A percentile compares a stretch with the other conserved stretches of the same genome.
Conservation (phyloP, 192 early-diverging fungal species). For the Coemansia sp. region DNA sequence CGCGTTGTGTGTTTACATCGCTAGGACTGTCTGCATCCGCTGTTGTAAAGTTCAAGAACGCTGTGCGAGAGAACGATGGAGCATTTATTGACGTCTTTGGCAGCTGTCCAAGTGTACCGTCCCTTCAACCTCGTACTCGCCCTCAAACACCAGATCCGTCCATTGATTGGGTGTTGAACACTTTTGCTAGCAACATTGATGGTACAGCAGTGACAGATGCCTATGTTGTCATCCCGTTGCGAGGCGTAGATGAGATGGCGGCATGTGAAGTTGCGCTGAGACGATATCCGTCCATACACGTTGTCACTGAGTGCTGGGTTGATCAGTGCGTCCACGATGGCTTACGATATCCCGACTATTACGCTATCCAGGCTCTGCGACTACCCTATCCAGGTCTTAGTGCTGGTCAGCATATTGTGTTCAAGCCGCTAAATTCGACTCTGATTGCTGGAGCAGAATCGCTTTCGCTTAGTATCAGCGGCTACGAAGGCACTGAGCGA, state of each 20-base stretch:
- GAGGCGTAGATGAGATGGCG: constrained; percentile 10
- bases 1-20: constrained; percentile 32
- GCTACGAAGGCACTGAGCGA: constrained; percentile 59
- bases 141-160: background rate
- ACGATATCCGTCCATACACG: constrained; percentile 6
- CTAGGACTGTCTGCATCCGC: constrained; percentile 16
- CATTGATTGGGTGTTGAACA: background rate
- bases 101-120: background rate
- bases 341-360: constrained; percentile 33
- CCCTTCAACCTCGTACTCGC: background rate
- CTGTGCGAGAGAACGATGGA: constrained; percentile 26
- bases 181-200: background rate
- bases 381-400: constrained; percentile 15
- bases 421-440: constrained; percentile 23
- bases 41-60: constrained; percentile 13
- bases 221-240: constrained; percentile 33
- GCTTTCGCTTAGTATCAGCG: constrained; percentile 54
- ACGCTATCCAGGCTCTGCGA: constrained; percentile 6
- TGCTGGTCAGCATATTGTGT: constrained; percentile 43
- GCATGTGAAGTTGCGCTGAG: constrained; percentile 12
- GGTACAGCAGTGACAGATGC: background rate
- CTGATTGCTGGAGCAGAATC: background rate
- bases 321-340: constrained; percentile 56
- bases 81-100: constrained; percentile 14
- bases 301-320: constrained; percentile 64